Evolutionary conservation across 257 asterid genomes (phyloP).

Genomic region (Solanum dulcamara): DNA sequence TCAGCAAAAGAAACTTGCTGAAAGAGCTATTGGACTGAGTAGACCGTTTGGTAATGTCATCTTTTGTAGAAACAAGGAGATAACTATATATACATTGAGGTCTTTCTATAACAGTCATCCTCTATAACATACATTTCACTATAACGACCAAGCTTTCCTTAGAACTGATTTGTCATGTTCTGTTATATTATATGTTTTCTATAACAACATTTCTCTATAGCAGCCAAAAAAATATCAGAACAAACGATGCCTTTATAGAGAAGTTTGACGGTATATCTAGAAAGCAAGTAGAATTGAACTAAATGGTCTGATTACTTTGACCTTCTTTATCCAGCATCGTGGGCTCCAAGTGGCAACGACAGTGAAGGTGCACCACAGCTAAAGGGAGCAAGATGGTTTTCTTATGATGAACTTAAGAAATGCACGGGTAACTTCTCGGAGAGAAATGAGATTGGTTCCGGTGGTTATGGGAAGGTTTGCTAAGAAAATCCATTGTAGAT

Average conservation of each 20-base stretch:
- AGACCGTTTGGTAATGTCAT: constrained; percentile 68
- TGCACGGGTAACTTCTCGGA: constrained; percentile 65
- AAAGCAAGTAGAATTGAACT: background rate
- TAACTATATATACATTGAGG: background rate
- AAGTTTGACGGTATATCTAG: background rate
- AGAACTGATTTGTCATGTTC: background rate
- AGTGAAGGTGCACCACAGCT: constrained; percentile 96
- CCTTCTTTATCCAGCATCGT: constrained; percentile 42
- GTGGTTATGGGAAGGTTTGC: constrained; percentile 91
- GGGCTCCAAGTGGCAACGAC: constrained; percentile 80
- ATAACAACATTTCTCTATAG: background rate
- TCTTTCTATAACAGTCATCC: background rate
- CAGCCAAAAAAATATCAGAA: background rate
- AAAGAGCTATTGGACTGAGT: constrained; percentile 66
- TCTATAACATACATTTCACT: background rate
- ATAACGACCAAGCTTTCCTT: background rate
- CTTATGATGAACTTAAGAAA: constrained; percentile 86
- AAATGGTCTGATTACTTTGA: constrained; percentile 1
- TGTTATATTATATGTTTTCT: background rate
- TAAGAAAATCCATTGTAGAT: background rate
- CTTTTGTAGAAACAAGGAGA: background rate
- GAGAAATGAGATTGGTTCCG: constrained; percentile 78
- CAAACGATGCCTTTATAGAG: background rate
- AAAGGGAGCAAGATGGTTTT: constrained; percentile 94
- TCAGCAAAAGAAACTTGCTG: constrained; percentile 75